Evolutionary conservation across 495 filamentous ascomycete species (phyloP).

Genomic region (Achaetomiella virescens): DNA sequence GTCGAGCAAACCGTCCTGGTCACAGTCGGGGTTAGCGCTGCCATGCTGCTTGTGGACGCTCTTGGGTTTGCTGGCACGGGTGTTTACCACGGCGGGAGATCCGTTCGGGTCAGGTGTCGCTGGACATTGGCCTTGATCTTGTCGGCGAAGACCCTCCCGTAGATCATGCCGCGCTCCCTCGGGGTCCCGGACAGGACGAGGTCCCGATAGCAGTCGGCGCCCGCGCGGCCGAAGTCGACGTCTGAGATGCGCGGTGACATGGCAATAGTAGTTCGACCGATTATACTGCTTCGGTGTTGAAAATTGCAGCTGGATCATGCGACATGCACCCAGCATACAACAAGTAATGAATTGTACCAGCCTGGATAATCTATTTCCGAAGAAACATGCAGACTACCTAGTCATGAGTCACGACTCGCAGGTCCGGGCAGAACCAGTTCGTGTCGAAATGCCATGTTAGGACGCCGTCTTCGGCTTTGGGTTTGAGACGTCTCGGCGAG

Average conservation of each 20-base stretch:
- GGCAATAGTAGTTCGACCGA: background rate
- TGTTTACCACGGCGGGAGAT: background rate
- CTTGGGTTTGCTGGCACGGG: no score
- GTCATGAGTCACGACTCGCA: background rate
- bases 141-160: background rate
- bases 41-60: background rate
- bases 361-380: no score
- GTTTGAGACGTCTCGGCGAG: no score
- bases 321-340: background rate
- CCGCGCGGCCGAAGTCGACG: background rate
- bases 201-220: background rate
- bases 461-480: no score
- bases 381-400: no score
- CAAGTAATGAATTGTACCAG: no score
- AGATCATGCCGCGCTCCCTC: background rate
- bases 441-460: no score
- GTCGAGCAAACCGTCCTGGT: background rate
- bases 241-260: background rate
- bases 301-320: background rate
- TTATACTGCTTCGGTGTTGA: background rate
- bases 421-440: background rate
- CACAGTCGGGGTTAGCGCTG: background rate
- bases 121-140: slow-evolving; percentile 1
- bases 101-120: background rate
- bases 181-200: background rate